A percentile compares a stretch with the other conserved stretches of the same genome.
These are phyloP conservation scores for Zasmidium angulare DNA, from an alignment of 2,329 filamentous ascomycete species.

Conservation along the genomic window DNA sequence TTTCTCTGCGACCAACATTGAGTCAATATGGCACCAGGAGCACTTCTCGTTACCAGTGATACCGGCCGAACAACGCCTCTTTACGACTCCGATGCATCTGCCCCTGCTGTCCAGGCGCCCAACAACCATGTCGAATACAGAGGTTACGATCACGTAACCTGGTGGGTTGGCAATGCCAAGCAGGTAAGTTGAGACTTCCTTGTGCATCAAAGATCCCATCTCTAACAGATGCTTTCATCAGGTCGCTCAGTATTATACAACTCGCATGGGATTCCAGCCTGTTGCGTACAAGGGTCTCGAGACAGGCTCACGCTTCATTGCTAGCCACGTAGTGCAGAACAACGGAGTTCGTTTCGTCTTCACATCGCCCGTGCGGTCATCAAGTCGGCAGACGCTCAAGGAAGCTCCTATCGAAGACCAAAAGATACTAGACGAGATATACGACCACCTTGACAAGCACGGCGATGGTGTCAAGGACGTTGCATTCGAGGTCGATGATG, in stretches of 20 bases:
- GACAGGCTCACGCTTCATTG: constrained; percentile 76
- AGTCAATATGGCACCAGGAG: constrained; percentile 41
- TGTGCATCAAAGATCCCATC: neutral
- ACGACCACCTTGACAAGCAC: constrained; percentile 79
- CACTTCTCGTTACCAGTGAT: constrained; percentile 29
- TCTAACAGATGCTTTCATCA: constrained; percentile 48
- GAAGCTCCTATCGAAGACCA: constrained; percentile 56
- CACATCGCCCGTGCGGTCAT: constrained; percentile 71
- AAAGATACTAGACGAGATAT: constrained; percentile 68
- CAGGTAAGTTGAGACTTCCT: neutral
- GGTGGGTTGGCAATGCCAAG: constrained; percentile 96
- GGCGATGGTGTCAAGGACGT: constrained; percentile 95
- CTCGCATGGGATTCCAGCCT: constrained; percentile 79
- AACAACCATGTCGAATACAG: constrained; percentile 53
- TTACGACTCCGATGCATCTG: constrained; percentile 16
- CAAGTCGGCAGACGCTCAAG: constrained; percentile 25
- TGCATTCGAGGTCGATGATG: constrained; percentile 89
- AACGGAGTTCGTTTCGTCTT: constrained; percentile 78
- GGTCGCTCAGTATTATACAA: constrained; percentile 83
- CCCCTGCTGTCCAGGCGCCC: constrained; percentile 13
- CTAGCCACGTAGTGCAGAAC: constrained; percentile 81
- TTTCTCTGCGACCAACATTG: neutral
- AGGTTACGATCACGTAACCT: constrained; percentile 90
- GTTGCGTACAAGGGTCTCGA: constrained; percentile 86
- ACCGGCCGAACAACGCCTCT: constrained; percentile 30